Percentiles rank a stretch among this genome's conserved stretches.
These are phyloP conservation scores for Penicillium hordei DNA, from an alignment of 2,329 filamentous ascomycete species.

Conservation along the genomic window DNA sequence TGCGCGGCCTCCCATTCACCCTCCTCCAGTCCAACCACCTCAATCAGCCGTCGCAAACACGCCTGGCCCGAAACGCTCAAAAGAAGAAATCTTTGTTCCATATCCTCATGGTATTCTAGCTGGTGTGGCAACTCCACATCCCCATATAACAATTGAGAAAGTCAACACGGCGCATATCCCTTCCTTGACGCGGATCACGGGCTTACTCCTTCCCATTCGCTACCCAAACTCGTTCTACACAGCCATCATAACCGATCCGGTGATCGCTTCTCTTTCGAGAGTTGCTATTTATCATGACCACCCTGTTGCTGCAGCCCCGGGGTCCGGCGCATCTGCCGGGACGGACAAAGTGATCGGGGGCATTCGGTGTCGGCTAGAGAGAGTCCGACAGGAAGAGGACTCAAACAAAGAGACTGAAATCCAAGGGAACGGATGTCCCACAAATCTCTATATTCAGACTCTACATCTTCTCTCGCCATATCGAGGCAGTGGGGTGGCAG, in stretches of 20 bases:
- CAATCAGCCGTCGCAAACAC: slow-evolving; percentile 25
- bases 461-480: slow-evolving; percentile 61
- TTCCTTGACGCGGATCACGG: slow-evolving; percentile 58
- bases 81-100: slow-evolving; percentile 31
- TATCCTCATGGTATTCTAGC: slow-evolving; percentile 32
- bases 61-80: slow-evolving; percentile 24
- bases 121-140: slow-evolving; percentile 38
- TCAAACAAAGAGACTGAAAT: background rate
- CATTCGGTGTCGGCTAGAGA: slow-evolving; percentile 50
- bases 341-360: slow-evolving; percentile 49
- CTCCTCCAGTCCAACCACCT: slow-evolving; percentile 31
- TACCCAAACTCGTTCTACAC: slow-evolving; percentile 63
- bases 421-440: slow-evolving; percentile 21
- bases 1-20: slow-evolving; percentile 32
- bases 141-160: slow-evolving; percentile 55
- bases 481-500: slow-evolving; percentile 57
- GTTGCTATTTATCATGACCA: slow-evolving; percentile 59
- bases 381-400: slow-evolving; percentile 22
- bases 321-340: slow-evolving; percentile 24
- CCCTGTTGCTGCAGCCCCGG: slow-evolving; percentile 32
- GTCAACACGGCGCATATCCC: slow-evolving; percentile 56
- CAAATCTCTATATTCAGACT: slow-evolving; percentile 61
- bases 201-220: slow-evolving; percentile 59
- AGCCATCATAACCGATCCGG: slow-evolving; percentile 57
- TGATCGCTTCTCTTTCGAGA: slow-evolving; percentile 56